Percentiles rank a stretch among this genome's conserved stretches.
These are phyloP conservation scores for Scorias spongiosa DNA, from an alignment of 2,329 filamentous ascomycete species.

Conservation along the genomic window DNA sequence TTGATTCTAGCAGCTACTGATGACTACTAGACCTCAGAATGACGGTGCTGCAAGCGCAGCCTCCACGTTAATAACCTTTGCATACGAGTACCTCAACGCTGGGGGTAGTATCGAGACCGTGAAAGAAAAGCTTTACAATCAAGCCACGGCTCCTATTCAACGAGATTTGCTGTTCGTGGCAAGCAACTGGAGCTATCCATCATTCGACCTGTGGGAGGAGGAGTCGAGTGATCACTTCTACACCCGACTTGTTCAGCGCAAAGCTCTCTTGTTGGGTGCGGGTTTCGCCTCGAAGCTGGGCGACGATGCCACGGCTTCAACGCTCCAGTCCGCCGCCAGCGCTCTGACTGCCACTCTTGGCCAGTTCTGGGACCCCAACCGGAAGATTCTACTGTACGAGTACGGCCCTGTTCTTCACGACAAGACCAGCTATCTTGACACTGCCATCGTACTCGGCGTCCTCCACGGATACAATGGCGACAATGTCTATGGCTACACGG, in stretches of 20 bases:
- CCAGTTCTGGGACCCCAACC: conserved; percentile 18
- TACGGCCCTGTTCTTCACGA: conserved; percentile 17
- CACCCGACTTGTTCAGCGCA: conserved; percentile 17
- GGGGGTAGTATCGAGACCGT: conserved; percentile 14
- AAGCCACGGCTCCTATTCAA: conserved; percentile 13
- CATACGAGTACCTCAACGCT: conserved; percentile 13
- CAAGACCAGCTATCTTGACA: conserved; percentile 20
- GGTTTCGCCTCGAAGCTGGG: conserved; percentile 16
- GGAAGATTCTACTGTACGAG: conserved; percentile 18
- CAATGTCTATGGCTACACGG: conserved; percentile 17
- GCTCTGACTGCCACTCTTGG: conserved; percentile 13
- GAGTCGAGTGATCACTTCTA: conserved; percentile 18
- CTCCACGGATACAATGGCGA: conserved; percentile 20
- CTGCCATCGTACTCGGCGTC: conserved; percentile 18
- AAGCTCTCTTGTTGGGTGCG: conserved; percentile 15
- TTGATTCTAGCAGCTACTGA: neutral
- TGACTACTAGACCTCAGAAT: conserved; percentile 14
- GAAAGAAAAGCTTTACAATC: conserved; percentile 16
- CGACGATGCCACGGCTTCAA: conserved; percentile 14
- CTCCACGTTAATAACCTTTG: conserved; percentile 18
- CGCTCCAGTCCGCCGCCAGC: conserved; percentile 12
- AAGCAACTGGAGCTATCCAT: conserved; percentile 15
- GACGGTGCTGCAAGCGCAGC: conserved; percentile 19
- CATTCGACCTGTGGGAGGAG: conserved; percentile 21
- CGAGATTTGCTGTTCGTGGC: conserved; percentile 19